Evolutionary conservation across 768 basidiomycete genomes (phyloP), one percentile per base, ranked within the genome.

Genomic region (Leccinum rimulosum): DNA sequence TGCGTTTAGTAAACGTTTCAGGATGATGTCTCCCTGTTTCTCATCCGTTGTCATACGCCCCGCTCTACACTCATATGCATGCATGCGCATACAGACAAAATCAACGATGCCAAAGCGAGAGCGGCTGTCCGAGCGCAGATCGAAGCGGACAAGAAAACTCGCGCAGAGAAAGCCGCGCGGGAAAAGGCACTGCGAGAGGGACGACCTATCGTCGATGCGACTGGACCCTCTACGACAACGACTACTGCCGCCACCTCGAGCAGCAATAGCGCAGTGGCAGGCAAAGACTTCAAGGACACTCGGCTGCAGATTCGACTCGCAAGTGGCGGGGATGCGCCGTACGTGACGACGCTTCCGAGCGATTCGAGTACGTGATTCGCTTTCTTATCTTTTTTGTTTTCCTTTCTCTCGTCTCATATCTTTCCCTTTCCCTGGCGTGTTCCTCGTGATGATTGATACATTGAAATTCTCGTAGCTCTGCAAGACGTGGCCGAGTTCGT

Each of bases 111-210:
- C 11, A 87, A 86, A 67, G 95, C 94, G 2, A 86, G 79, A 62
- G 92, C 91, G 3, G 90, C 91, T 1, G 79, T 98, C 68, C 94
- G 93, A 70, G 92, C 90, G 1, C 95, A 97, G 72, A 97, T 98
- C 64, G 95, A 95, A 73, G 91, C 88, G 0, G 95, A 97, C 78
- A 98, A 95, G 76, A 84, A 84, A 54, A 88, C 84, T 9, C 85
- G 96, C 19, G 93, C 93, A 0, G 94, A 90, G 69, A 95, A 91
- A 67, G 80, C 87, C 2, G 95, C 95, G 0, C 79, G 87, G 50
- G 96, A 98, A 75, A 98, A 98, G 71, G 95, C 95, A 0, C 70
- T 95, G 7, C 83, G 95, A 33, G 93, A 96, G 36, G 95, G 95
- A 1, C 77, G 77, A 55, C 69, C 76, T n/a, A 68, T 78, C 19